Evolutionary conservation across 2,329 filamentous ascomycete species (phyloP), one percentile per base, ranked within the genome.

Genomic region (Myriosclerotinia scirpicola): DNA sequence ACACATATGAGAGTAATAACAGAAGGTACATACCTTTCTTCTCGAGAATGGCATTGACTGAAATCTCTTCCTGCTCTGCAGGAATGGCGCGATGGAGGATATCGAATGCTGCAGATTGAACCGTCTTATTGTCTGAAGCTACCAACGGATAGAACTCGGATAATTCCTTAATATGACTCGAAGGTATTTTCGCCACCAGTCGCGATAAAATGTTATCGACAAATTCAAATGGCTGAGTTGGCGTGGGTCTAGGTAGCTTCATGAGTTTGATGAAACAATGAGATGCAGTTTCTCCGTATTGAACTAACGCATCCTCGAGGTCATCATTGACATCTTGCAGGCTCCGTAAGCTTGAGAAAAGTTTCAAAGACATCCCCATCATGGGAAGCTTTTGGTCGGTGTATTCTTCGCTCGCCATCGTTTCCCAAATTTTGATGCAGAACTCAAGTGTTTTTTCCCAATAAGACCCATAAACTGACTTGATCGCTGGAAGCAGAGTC

Each of bases 381-480:
- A 89, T 84, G 0, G 91, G 85, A 1, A 92, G 74, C 6, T 81
- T 80, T 15, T 81, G 76, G 20, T 86, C 81, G 0, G 80, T 69
- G 1, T 77, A 69, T 8, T 81, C 80, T 2, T 77, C 67, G 44
- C 66, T 76, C 14, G 76, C 76, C 0, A 80, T 81, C 4, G 80
- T 79, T 3, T 80, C 78, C 87, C 89, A 91, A 0, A 87, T 78
- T 9, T 79, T 77, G 14, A 83, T 79, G 68, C 89, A 85, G 60
- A 87, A 85, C 44, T 85, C 81, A 22, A 92, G 78, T 0, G 84
- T 78, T 58, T 84, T 84, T 61, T 88, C 84, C 95, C 95, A 99
- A 75, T 97, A 91, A 0, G 90, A 86, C 0, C 94, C 95, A 73
- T 97, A 97, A 0, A 97, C 87, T 56, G 93, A 90, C 67, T 87